Evolutionary conservation across 2,329 filamentous ascomycete species (phyloP), one percentile per base, ranked within the genome.

Genomic region (Venturia pyrina): DNA sequence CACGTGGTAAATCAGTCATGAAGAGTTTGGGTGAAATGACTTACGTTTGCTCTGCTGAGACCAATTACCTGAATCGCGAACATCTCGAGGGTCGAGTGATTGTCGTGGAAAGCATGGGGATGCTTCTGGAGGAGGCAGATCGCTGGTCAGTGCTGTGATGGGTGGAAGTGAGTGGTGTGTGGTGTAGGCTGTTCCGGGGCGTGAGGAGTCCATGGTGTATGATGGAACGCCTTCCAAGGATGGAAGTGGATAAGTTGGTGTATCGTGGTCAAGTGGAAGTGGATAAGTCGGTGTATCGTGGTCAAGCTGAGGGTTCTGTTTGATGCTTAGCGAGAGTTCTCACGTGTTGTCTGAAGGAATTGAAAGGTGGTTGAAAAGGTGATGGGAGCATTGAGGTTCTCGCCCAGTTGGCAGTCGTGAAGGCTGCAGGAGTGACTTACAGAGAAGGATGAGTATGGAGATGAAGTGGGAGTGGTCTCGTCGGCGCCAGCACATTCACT

Each of bases 31-130:
- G 21, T 8, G 53, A 17, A 17, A 41, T 66, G 43, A 73, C 78
- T 72, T 75, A 84, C 83, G 81, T 72, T 83, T 82, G 73, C 82
- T 84, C 70, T 83, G 83, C 67, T 83, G 81, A 64, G 83, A 84
- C 83, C 83, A 85, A 72, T 81, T 84, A 67, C 83, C 83, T 28
- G 83, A 85, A 72, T 85, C 83, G 67, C 83, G 81, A 71, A 82
- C 79, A 15, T 59, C 53, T 21, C 53, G 53, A 37, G 64, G 40
- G 24, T 62, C 64, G 24, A 67, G 34, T 10, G 46, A n/a, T 44
- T 40, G 43, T 53, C 65, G 65, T 37, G 44, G 46, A 40, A 61
- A 44, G 43, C 40, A 40, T 17, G 62, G 63, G 2, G 66, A 66
- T 34, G 40, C 46, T 46, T 67, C 66, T 11, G 64, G 46, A 24